Evolutionary conservation across 768 basidiomycete species (phyloP), one percentile per base, ranked within the genome.

Genomic region (Tricholoma hemisulphureum): DNA sequence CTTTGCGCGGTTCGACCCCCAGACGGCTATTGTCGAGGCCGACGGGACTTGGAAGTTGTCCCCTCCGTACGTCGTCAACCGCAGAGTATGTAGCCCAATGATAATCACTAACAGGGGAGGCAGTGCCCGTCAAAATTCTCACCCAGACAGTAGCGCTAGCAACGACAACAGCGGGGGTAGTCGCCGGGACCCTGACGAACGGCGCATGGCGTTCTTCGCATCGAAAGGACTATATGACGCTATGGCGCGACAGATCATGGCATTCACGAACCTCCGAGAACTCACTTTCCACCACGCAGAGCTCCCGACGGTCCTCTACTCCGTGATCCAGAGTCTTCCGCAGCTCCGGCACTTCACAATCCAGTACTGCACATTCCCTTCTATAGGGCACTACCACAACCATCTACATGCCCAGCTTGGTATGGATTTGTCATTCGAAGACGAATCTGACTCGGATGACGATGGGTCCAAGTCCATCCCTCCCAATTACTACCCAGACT

Each of bases 281-380:
- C 73, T 81, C 52, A 64, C 70, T 0, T 74, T 80, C 61, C 65
- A 61, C 48, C 63, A 70, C 45, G 71, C 77, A 58, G 64, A 76
- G 20, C 70, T 81, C 45, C 72, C 76, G 0, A 65, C 72, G 26
- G 32, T 64, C 1, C 67, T 80, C 10, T 75, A 76, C 52, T 56
- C 56, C 0, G 56, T 73, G 26, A 67, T 81, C 14, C 74, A 76
- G 63, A 43, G 52, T 31, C 71, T 81, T 11, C 74, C 77, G 1
- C 53, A 52, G 2, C 73, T 81, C 18, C 68, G 73, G 28, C 68
- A 62, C 8, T 71, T 81, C n/a, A 66, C 68, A 24, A 68, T 81
- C 55, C 77, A 80, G 49, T 71, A 75, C 48, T 81, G 79, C 53
- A 64, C 66, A 9, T 57, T 70, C 50, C 77, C 77, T 6, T 18